A percentile compares a stretch with the other conserved stretches of the same genome.
phyloP scores from a whole-genome alignment of 495 filamentous ascomycete species.

The Annulohypoxylon stygium region DNA sequence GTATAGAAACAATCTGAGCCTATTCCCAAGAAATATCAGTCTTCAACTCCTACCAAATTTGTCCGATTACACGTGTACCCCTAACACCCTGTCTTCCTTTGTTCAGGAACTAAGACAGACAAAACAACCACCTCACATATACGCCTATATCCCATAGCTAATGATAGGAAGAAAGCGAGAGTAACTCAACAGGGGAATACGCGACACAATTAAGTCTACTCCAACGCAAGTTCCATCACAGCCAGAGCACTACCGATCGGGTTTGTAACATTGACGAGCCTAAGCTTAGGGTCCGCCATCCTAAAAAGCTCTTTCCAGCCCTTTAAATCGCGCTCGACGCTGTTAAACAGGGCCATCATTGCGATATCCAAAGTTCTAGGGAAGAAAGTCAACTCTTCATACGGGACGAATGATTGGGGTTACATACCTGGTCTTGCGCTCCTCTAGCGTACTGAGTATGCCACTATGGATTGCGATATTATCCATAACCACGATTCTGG shows the following conservation, averaged over 20 bases:
- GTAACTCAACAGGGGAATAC: not conserved
- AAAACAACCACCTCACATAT: slow-evolving; percentile 4
- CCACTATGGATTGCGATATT: slow-evolving; percentile 48
- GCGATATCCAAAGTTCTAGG: slow-evolving; percentile 54
- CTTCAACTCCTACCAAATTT: not conserved
- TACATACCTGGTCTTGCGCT: slow-evolving; percentile 43
- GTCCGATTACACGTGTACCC: not conserved
- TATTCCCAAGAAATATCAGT: not conserved
- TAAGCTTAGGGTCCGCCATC: slow-evolving; percentile 49
- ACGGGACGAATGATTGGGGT: too few relatives aligned
- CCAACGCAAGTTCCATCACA: slow-evolving; percentile 42
- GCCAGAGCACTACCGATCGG: slow-evolving; percentile 42
- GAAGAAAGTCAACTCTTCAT: not conserved
- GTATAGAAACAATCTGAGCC: slow-evolving; percentile 14
- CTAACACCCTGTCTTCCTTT: not conserved
- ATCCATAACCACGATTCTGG: slow-evolving; percentile 58
- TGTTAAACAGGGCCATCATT: slow-evolving; percentile 55
- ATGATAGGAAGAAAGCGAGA: not conserved
- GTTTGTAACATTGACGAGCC: slow-evolving; percentile 43
- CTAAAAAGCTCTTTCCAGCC: slow-evolving; percentile 53
- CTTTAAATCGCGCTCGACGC: slow-evolving; percentile 50
- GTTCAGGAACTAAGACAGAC: not conserved
- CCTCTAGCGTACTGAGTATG: slow-evolving; percentile 45
- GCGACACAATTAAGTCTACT: slow-evolving; percentile 48
- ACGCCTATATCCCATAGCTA: slow-evolving; percentile 4